Conservation (phyloP, 441 rosid genomes). For the Gossypium davidsonii region DNA sequence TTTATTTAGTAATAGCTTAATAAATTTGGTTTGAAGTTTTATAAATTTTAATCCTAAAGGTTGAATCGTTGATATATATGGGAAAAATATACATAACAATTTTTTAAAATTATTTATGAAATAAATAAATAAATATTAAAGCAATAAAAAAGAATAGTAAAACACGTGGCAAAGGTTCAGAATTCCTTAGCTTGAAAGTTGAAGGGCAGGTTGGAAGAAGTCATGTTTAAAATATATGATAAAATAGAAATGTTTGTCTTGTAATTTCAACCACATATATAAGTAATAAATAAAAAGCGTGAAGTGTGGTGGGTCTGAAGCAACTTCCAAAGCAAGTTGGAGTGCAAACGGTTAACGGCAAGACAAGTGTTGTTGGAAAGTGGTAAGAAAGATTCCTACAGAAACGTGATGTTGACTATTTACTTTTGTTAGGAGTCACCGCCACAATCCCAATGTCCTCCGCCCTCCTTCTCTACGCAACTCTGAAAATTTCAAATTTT, state of each 20-base stretch:
- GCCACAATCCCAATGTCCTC: not conserved
- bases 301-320: not conserved
- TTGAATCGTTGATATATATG: no score
- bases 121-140: not conserved
- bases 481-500: no score
- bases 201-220: not conserved
- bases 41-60: no score
- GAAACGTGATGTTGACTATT: not conserved
- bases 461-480: no score
- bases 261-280: not conserved
- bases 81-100: no score
- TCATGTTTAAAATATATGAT: not conserved
- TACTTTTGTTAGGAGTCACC: not conserved
- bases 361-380: not conserved
- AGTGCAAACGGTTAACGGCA: not conserved
- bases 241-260: not conserved
- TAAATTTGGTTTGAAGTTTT: no score
- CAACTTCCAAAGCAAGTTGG: not conserved
- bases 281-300: no score
- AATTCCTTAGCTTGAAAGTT: conserved; percentile 1
- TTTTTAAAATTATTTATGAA: no score
- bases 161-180: not conserved
- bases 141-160: not conserved
- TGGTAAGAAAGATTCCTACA: not conserved
- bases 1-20: not conserved